phyloP scores from a whole-genome alignment of 306 rosid genomes.

The Lathyrus aphaca region DNA sequence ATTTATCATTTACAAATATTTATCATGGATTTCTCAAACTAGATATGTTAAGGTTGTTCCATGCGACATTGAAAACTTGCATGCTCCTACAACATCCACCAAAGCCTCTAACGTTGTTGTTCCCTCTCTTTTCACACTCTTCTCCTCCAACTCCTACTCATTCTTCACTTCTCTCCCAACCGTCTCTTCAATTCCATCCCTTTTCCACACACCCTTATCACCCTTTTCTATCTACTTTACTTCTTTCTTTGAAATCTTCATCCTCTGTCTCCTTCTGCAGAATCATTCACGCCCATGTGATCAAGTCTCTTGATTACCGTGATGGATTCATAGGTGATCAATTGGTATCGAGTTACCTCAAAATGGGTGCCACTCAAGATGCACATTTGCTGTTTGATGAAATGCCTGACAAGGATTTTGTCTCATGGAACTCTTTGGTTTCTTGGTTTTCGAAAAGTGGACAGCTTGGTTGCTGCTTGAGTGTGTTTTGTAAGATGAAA shows the following conservation, averaged over 20 bases:
- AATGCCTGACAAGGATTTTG: constrained; percentile 60
- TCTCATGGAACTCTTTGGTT: constrained; percentile 77
- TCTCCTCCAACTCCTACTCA: neutral
- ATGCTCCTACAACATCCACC: constrained; percentile 6
- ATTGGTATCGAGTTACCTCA: constrained; percentile 53
- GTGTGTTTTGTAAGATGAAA: constrained; percentile 52
- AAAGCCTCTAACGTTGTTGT: constrained; percentile 15
- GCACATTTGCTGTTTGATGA: constrained; percentile 70
- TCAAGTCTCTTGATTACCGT: constrained; percentile 60
- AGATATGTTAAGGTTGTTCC: constrained; percentile 38
- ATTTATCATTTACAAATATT: no score
- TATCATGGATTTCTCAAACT: neutral
- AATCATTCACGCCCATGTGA: constrained; percentile 61
- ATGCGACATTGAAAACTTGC: constrained; percentile 13
- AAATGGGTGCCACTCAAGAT: constrained; percentile 52
- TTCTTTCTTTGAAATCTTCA: constrained; percentile 55
- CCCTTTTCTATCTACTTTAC: constrained; percentile 50
- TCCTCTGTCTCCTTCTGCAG: constrained; percentile 52
- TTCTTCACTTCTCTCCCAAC: constrained; percentile 15
- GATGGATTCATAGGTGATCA: constrained; percentile 84
- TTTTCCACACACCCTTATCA: constrained; percentile 35
- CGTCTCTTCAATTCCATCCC: constrained; percentile 30
- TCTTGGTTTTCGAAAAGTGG: constrained; percentile 61
- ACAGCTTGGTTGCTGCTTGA: constrained; percentile 48
- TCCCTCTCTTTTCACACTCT: constrained; percentile 1